phyloP scores from a whole-genome alignment of 208 protist genomes.

The Zelonia costaricensis region DNA sequence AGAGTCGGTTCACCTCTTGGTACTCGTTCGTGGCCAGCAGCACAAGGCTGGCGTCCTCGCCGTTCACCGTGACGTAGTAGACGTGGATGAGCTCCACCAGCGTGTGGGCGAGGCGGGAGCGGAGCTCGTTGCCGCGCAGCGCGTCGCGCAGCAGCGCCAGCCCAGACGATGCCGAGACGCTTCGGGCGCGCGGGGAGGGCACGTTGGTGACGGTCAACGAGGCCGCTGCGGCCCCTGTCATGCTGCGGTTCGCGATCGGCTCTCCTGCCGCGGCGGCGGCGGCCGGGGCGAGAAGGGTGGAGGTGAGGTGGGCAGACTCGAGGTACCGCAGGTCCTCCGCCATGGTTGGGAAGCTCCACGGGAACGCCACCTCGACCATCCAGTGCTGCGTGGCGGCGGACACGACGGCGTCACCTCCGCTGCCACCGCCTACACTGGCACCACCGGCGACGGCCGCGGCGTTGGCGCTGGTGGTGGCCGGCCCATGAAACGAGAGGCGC shows the following conservation, averaged over 20 bases:
- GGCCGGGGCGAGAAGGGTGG: conserved; percentile 16
- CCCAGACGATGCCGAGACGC: not conserved
- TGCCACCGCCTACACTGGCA: not conserved
- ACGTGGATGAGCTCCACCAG: conserved; percentile 62
- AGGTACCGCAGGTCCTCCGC: conserved; percentile 75
- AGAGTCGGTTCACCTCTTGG: conserved; percentile 51
- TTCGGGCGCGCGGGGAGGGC: conserved; percentile 13
- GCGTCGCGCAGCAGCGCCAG: conserved; percentile 39
- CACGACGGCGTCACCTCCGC: not conserved
- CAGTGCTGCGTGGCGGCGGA: conserved; percentile 9
- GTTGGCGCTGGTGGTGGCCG: no score
- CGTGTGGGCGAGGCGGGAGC: conserved; percentile 65
- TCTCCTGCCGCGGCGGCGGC: not conserved
- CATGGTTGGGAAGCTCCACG: conserved; percentile 33
- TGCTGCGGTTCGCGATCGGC: not conserved
- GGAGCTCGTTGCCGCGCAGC: conserved; percentile 61
- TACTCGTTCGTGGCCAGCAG: conserved; percentile 83
- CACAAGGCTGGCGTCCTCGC: conserved; percentile 77
- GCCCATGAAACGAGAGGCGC: not conserved
- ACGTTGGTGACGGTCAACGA: not conserved
- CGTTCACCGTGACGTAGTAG: conserved; percentile 72
- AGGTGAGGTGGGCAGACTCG: conserved; percentile 42
- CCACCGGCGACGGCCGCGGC: not conserved
- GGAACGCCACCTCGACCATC: conserved; percentile 55
- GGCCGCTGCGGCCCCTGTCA: not conserved